Percentiles rank a stretch among this genome's conserved stretches.
phyloP scores from a whole-genome alignment of 176 grass and related monocot genomes.

The Sorghum bicolor region Sorghum_bicolor_NCBIv3 NC_012871.2:71917001-71917500 shows the following conservation, averaged over 20 bases:
- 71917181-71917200: constrained; percentile 92
- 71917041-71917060: not conserved
- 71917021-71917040: not conserved
- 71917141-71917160: constrained; percentile 11
- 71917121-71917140: not conserved
- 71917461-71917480: not conserved
- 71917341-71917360: constrained; percentile 11
- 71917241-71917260: constrained; percentile 4
- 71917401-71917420: not conserved
- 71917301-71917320: not conserved
- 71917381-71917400: not conserved
- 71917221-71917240: constrained; percentile 24
- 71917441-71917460: not conserved
- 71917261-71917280: not conserved
- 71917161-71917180: constrained; percentile 9
- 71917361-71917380: constrained; percentile 1
- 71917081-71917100: not conserved
- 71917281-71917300: constrained; percentile 5
- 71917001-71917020: not conserved
- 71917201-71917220: constrained; percentile 73
- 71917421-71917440: not conserved
- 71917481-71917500: not conserved
- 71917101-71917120: not conserved
- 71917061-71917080: not conserved
- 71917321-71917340: not conserved